Conservation (phyloP, 768 basidiomycete genomes). For the Pisolithus microcarpus region DNA sequence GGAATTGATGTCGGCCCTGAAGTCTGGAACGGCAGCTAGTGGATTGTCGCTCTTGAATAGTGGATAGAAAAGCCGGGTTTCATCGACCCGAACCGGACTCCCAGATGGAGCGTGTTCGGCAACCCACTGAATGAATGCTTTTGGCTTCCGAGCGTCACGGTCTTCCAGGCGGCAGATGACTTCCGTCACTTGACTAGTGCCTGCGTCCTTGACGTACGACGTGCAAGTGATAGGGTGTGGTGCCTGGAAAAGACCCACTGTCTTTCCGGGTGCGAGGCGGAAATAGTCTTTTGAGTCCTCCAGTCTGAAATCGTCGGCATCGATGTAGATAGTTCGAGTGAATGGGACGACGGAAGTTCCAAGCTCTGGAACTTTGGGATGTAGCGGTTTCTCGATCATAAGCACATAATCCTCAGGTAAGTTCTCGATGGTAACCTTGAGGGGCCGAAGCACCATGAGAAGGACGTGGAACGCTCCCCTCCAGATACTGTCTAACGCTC, state of each 20-base stretch:
- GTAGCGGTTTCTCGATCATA: constrained; percentile 84
- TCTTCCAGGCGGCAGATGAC: constrained; percentile 77
- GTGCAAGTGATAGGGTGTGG: constrained; percentile 89
- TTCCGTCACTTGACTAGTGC: constrained; percentile 68
- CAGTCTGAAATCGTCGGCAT: constrained; percentile 85
- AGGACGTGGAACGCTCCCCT: constrained; percentile 81
- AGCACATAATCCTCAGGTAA: constrained; percentile 77
- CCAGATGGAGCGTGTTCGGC: constrained; percentile 72
- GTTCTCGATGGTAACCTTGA: constrained; percentile 90
- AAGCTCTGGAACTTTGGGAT: constrained; percentile 87
- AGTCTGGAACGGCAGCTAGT: constrained; percentile 58
- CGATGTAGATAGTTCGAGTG: constrained; percentile 86
- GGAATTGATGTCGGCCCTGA: constrained; percentile 74
- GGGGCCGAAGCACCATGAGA: constrained; percentile 83
- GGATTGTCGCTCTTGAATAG: constrained; percentile 95
- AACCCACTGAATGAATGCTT: constrained; percentile 96
- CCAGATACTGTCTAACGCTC: constrained; percentile 79
- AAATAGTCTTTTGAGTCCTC: constrained; percentile 94
- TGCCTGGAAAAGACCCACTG: constrained; percentile 92
- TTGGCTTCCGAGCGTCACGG: constrained; percentile 68
- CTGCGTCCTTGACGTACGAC: constrained; percentile 73
- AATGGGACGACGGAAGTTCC: constrained; percentile 80
- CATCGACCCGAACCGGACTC: constrained; percentile 79
- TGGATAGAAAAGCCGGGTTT: constrained; percentile 87
- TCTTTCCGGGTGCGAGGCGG: constrained; percentile 95